Percentiles rank a stretch among this genome's conserved stretches.
Conservation (phyloP, 257 asterid genomes). For the Solanum lycopersicoides region DNA sequence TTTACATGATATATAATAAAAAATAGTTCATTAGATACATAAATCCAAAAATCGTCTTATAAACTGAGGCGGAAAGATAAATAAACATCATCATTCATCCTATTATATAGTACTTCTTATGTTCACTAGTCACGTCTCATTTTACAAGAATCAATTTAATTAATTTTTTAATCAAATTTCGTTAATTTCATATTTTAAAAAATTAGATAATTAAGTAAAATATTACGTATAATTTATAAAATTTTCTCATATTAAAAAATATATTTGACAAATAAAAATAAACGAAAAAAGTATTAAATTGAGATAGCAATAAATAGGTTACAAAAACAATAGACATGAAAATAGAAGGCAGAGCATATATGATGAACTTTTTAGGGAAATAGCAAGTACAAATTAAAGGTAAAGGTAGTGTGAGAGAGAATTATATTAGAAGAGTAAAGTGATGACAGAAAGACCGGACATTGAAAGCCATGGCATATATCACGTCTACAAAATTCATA, state of each 20-base stretch:
- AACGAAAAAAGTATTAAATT: no score
- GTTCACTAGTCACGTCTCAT: background rate
- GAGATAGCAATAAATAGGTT: background rate
- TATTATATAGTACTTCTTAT: rapidly evolving
- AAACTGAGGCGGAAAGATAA: background rate
- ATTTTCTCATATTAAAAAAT: background rate
- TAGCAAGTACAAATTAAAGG: background rate
- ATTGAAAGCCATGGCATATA: constrained; percentile 1
- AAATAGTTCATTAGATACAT: background rate
- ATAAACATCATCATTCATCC: background rate
- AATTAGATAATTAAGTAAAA: no score
- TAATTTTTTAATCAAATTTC: no score
- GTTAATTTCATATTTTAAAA: no score
- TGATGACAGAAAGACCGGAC: background rate
- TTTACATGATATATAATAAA: background rate
- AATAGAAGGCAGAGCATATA: background rate
- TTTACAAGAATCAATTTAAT: no score
- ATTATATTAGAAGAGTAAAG: background rate
- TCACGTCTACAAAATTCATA: background rate
- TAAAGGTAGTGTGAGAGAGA: background rate
- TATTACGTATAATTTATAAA: no score
- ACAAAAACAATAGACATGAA: background rate
- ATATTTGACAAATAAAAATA: background rate
- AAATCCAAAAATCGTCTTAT: background rate
- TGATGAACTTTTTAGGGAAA: background rate